Evolutionary conservation across 768 basidiomycete species (phyloP).

Genomic region (Suillus decipiens): DNA sequence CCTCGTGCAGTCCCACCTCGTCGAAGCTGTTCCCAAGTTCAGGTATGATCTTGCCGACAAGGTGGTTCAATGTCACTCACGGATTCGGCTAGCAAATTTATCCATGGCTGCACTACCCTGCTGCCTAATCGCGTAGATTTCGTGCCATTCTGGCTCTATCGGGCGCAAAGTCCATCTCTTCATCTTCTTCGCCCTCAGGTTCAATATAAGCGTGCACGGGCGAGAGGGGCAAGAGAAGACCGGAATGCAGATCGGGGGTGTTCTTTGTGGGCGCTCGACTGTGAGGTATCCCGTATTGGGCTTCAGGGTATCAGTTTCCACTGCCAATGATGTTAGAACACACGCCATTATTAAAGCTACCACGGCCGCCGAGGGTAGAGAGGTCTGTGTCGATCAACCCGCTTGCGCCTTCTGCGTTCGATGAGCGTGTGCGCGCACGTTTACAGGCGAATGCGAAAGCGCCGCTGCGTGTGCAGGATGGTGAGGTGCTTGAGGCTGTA

Average conservation of each 20-base stretch:
- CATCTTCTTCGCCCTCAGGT: too few species aligned
- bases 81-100: constrained; percentile 70
- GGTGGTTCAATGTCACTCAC: background rate
- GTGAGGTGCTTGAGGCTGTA: constrained; percentile 24
- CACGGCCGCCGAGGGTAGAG: constrained; percentile 26
- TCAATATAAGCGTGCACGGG: too few species aligned
- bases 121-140: constrained; percentile 92
- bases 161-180: too few species aligned
- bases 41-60: constrained; percentile 47
- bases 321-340: too few species aligned
- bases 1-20: constrained; percentile 92
- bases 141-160: constrained; percentile 81
- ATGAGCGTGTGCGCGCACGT: constrained; percentile 77
- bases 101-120: constrained; percentile 93
- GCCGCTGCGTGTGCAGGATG: constrained; percentile 22
- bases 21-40: constrained; percentile 99
- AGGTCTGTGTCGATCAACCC: constrained; percentile 74
- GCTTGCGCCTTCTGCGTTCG: constrained; percentile 82
- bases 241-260: too few species aligned
- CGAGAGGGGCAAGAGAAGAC: too few species aligned
- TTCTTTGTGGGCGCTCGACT: too few species aligned
- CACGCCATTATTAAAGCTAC: constrained; percentile 38
- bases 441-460: constrained; percentile 40
- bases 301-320: too few species aligned
- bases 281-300: too few species aligned